These are phyloP conservation scores for Fusarium pseudoanthophilum DNA, from an alignment of 2,329 filamentous ascomycete genomes.

Conservation along the genomic window DNA sequence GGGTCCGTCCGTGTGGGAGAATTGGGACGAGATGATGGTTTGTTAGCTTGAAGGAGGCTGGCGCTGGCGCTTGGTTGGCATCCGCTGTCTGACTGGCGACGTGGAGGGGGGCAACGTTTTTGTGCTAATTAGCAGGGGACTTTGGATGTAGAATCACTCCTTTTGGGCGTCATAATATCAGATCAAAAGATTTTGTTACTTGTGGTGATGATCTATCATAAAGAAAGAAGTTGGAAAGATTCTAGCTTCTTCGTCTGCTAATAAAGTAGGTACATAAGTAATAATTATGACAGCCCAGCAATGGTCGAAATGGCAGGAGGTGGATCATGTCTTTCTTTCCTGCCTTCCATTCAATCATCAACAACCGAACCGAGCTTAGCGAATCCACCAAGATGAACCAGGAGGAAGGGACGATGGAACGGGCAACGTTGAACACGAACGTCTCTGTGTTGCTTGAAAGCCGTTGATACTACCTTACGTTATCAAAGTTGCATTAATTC, in stretches of 20 bases:
- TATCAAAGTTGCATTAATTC: background rate
- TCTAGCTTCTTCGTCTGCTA: background rate
- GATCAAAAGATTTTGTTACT: background rate
- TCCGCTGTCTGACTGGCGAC: constrained; percentile 12
- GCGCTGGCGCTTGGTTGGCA: constrained; percentile 33
- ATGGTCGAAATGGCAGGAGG: constrained; percentile 8
- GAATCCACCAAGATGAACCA: constrained; percentile 25
- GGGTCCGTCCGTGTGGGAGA: constrained; percentile 30
- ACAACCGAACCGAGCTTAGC: constrained; percentile 19
- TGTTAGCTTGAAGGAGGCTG: constrained; percentile 34
- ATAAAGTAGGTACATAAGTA: background rate
- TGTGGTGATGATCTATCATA: background rate
- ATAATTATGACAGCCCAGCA: background rate
- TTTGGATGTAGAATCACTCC: background rate
- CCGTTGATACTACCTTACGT: background rate
- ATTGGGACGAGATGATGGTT: constrained; percentile 31
- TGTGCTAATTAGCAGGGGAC: constrained; percentile 31
- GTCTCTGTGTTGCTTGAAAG: background rate
- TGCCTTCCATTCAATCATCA: constrained; percentile 14
- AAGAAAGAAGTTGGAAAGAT: background rate
- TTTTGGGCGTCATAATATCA: constrained; percentile 6
- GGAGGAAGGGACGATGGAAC: constrained; percentile 22
- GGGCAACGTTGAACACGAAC: constrained; percentile 12
- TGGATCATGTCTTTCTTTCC: constrained; percentile 23
- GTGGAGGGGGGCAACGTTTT: constrained; percentile 21